These are phyloP conservation scores for Pyronema omphalodes DNA, from an alignment of 495 filamentous ascomycete genomes.

Conservation along the genomic window DNA sequence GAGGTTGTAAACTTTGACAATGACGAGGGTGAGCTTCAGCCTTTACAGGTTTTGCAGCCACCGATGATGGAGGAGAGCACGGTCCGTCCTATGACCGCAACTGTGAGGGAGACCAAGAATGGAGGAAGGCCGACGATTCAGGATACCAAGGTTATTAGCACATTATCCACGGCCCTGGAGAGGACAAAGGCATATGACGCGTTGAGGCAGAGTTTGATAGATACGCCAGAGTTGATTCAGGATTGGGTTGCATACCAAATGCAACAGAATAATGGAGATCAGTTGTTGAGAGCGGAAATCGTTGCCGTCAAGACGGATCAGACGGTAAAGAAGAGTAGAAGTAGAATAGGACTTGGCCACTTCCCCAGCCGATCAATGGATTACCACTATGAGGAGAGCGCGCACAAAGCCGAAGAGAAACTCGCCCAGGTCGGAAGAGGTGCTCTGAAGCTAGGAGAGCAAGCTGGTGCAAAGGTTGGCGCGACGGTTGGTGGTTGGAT, in stretches of 20 bases:
- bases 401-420: not conserved
- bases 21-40: conserved; percentile 4
- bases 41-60: not conserved
- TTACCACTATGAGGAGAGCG: not conserved
- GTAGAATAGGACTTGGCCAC: not conserved
- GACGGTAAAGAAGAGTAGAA: not conserved
- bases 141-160: conserved; percentile 10
- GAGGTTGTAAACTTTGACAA: conserved; percentile 23
- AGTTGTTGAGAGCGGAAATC: conserved; percentile 7
- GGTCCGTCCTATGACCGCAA: not conserved
- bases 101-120: not conserved
- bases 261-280: conserved; percentile 16
- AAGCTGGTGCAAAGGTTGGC: conserved; percentile 1
- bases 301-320: not conserved
- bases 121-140: conserved; percentile 3
- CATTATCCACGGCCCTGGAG: conserved; percentile 7
- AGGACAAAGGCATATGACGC: conserved; percentile 18
- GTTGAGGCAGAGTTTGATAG: conserved; percentile 6
- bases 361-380: not conserved
- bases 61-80: not conserved
- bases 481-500: not conserved
- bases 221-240: conserved; percentile 1
- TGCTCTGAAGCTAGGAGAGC: conserved; percentile 2
- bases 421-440: not conserved
- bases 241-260: conserved; percentile 19